Evolutionary conservation across 2,329 filamentous ascomycete species (phyloP).

Genomic region (Aspergillus aculeatinus): DNA sequence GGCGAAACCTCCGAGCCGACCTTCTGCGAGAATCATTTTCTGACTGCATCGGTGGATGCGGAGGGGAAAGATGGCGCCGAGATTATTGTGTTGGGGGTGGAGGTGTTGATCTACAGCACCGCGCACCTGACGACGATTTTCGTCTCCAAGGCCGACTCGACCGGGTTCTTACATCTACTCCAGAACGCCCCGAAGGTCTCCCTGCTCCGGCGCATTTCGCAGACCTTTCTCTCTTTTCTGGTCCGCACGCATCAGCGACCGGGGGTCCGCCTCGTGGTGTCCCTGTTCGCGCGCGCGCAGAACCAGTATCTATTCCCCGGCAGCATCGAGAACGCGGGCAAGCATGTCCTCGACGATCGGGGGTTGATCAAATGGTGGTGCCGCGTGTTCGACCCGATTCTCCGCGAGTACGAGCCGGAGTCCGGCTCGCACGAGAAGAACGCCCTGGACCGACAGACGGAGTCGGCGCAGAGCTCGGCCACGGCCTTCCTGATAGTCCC

Average conservation of each 20-base stretch:
- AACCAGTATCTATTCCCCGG: conserved; percentile 93
- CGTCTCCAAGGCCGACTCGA: conserved; percentile 95
- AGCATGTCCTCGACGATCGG: conserved; percentile 89
- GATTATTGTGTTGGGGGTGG: conserved; percentile 77
- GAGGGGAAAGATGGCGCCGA: conserved; percentile 38
- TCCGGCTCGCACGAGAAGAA: conserved; percentile 37
- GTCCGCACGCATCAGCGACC: conserved; percentile 65
- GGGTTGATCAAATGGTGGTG: conserved; percentile 97
- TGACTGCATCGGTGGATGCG: conserved; percentile 55
- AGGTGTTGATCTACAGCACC: conserved; percentile 84
- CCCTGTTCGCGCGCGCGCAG: conserved; percentile 87
- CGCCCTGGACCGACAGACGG: conserved; percentile 27
- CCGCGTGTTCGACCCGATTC: conserved; percentile 74
- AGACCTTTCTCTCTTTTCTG: conserved; percentile 74
- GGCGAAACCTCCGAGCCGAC: conserved; percentile 71
- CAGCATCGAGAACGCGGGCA: conserved; percentile 77
- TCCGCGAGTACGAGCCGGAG: conserved; percentile 51
- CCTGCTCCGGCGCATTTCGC: conserved; percentile 66
- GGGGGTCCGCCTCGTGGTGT: conserved; percentile 71
- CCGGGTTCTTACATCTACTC: conserved; percentile 74
- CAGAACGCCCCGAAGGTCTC: conserved; percentile 63
- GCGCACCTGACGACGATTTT: conserved; percentile 81
- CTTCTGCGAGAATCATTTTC: conserved; percentile 81
- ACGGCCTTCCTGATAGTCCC: conserved; percentile 84
- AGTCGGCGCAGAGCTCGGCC: conserved; percentile 43